These are phyloP conservation scores for Rhodotorula graminis DNA, from an alignment of 768 basidiomycete genomes.

Conservation along the genomic window DNA sequence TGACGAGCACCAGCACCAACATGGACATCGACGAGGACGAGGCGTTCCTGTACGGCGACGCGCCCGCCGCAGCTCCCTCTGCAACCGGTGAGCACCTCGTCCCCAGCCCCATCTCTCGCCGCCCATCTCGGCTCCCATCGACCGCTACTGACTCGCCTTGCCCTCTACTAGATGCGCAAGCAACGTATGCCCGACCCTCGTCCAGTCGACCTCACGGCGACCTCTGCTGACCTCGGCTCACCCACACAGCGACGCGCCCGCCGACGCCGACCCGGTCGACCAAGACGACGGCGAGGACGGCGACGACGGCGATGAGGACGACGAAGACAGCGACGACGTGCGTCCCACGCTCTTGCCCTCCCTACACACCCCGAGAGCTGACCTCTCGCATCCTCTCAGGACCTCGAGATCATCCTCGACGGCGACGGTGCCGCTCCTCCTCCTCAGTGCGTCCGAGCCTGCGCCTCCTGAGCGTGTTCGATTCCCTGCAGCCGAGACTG, in stretches of 20 bases:
- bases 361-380: slow-evolving; percentile 13
- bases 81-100: not conserved
- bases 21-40: slow-evolving; percentile 39
- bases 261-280: slow-evolving; percentile 49
- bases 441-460: slow-evolving; percentile 51
- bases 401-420: slow-evolving; percentile 89
- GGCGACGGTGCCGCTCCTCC: slow-evolving; percentile 60
- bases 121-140: not conserved
- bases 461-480: slow-evolving; percentile 51
- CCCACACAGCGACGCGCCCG: not conserved
- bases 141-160: not conserved
- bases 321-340: slow-evolving; percentile 52
- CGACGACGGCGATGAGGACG: slow-evolving; percentile 50
- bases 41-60: slow-evolving; percentile 39
- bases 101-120: too few relatives aligned
- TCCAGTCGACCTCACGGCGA: too few relatives aligned
- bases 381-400: slow-evolving; percentile 49
- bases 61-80: not conserved
- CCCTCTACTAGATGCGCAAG: too few relatives aligned
- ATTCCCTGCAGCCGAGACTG: slow-evolving; percentile 9
- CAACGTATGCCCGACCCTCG: too few relatives aligned
- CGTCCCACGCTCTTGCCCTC: slow-evolving; percentile 43
- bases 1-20: too few relatives aligned
- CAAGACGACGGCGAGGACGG: slow-evolving; percentile 50
- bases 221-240: not conserved